Base-by-base conservation (phyloP, 257 asterid genomes). In the Gynochthodes officinalis region DNA sequence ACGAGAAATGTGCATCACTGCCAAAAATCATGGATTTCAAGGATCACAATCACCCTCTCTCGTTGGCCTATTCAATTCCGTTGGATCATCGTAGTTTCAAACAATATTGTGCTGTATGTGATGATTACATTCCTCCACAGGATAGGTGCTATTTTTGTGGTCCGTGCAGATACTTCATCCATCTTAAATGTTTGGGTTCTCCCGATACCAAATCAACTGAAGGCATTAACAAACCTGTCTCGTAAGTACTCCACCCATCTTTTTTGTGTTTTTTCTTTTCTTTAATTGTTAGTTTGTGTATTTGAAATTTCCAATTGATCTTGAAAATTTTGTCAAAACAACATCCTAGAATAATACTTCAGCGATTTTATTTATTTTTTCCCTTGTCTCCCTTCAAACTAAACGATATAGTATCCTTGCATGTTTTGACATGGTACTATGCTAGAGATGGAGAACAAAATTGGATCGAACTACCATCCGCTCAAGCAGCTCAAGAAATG, bases 121-220 rank as follows among this genome's bases (percentile, higher is more conserved):
- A 3, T 0, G 0, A 11, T 0, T n/a, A 64, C 1, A 7, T 40
- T 7, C 50, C 0, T 10, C 53, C 1, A 1, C 8, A 1, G 21
- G 0, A 1, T 8, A 39, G 70, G 70, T 5, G 39, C 2, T 64
- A 64, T 40, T 64, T 39, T n/a, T 64, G 70, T 9, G 70, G 70
- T 1, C 70, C 35, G 5, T 64, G 70, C 21, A 64, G 70, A 64
- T n/a, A 64, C 10, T 64, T 64, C n/a, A 6, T 42, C 35, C 70
- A 64, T 25, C 0, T 21, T 16, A 10, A 2, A 1, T 64, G 54
- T 18, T 37, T 42, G 33, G 12, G 21, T 9, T 61, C 35, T 37
- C n/a, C n/a, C n/a, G 59, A 53, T 53, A 9, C 27, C 2, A 27
- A 53, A 15, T 13, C 13, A 53, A 21, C 10, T 53, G 57, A 52